phyloP scores from a whole-genome alignment of 805 yeast species.

The Sungouiella thailandica region DNA sequence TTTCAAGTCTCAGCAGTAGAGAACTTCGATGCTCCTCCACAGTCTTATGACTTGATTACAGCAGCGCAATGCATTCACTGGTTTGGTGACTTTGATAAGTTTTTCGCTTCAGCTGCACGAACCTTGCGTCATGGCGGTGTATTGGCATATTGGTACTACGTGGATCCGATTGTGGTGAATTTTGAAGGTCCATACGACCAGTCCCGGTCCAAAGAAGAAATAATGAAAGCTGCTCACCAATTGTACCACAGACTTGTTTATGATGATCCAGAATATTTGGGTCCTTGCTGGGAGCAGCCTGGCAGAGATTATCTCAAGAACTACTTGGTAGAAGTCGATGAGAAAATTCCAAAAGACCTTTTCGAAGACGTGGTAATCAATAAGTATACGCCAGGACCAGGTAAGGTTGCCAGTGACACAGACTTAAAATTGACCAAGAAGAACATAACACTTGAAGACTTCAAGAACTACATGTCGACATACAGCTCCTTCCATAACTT shows the following conservation, averaged over 20 bases:
- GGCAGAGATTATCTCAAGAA: conserved; percentile 57
- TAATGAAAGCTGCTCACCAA: conserved; percentile 18
- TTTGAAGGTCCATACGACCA: conserved; percentile 16
- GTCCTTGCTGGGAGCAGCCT: conserved; percentile 83
- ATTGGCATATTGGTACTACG: conserved; percentile 18
- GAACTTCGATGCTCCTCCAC: conserved; percentile 18
- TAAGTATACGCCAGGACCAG: conserved; percentile 19
- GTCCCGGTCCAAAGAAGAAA: conserved; percentile 10
- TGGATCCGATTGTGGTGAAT: conserved; percentile 28
- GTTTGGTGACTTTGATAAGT: conserved; percentile 14
- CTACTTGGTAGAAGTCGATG: conserved; percentile 36
- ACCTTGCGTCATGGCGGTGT: conserved; percentile 14
- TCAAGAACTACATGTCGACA: conserved; percentile 54
- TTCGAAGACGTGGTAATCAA: conserved; percentile 37
- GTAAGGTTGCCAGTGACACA: conserved; percentile 14
- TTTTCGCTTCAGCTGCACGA: conserved; percentile 9
- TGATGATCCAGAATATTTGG: conserved; percentile 42
- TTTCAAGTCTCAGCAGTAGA: conserved; percentile 33
- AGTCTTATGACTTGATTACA: conserved; percentile 13
- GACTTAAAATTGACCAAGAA: conserved; percentile 24
- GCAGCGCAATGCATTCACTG: conserved; percentile 18
- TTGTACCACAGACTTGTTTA: conserved; percentile 38
- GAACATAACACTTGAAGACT: conserved; percentile 41
- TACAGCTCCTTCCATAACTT: conserved; percentile 67
- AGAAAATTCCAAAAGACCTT: conserved; percentile 35